A percentile compares a stretch with the other conserved stretches of the same genome.
Evolutionary conservation across 163 green algal species (phyloP).

Genomic region (Chlamydomonas reinhardtii): DNA sequence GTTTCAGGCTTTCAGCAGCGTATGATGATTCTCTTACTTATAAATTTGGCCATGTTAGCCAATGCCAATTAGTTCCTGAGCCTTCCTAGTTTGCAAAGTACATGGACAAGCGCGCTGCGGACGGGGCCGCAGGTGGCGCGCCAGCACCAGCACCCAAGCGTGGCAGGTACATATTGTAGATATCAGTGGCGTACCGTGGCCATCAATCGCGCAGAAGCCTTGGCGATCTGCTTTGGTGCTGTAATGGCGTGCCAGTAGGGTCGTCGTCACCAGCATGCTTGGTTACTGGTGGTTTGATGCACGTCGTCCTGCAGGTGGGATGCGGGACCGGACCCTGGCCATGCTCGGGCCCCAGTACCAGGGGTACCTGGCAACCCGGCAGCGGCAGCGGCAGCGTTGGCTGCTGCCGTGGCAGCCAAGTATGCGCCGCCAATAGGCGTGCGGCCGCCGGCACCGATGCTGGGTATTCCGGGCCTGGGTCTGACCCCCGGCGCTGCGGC

Average conservation of each 20-base stretch:
- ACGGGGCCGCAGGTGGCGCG: not conserved
- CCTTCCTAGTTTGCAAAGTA: no score
- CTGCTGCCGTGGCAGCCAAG: constrained; percentile 23
- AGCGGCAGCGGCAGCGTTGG: constrained; percentile 19
- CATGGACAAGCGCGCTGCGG: constrained; percentile 37
- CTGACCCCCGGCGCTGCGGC: not conserved
- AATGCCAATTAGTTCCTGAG: no score
- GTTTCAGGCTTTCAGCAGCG: no score
- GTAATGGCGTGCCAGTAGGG: no score
- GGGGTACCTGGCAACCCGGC: not conserved
- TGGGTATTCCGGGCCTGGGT: not conserved
- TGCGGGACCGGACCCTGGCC: not conserved
- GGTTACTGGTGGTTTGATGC: no score
- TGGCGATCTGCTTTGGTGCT: not conserved
- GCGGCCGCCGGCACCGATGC: not conserved
- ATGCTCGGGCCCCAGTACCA: not conserved
- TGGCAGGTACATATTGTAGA: not conserved
- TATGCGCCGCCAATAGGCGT: not conserved
- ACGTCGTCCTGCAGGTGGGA: not conserved
- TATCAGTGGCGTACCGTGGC: no score
- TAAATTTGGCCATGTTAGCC: no score
- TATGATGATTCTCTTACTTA: no score
- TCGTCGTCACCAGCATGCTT: no score
- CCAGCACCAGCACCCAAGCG: constrained; percentile 6
- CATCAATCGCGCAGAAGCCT: not conserved